Evolutionary conservation across 2,329 filamentous ascomycete genomes (phyloP).

Genomic region (Stemphylium beticola): DNA sequence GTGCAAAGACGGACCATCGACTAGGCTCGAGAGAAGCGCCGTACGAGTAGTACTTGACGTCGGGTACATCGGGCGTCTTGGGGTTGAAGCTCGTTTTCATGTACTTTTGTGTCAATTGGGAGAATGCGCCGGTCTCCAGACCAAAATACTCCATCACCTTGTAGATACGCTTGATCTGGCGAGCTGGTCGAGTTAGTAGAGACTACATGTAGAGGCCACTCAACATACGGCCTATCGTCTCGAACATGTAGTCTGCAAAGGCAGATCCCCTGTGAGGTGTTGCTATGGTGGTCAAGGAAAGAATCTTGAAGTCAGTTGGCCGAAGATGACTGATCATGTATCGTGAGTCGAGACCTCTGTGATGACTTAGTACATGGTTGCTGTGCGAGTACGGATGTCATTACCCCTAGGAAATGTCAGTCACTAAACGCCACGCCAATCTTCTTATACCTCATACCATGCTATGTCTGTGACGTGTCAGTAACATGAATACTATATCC

Average conservation of each 20-base stretch:
- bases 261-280: slow-evolving; percentile 67
- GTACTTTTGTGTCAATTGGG: slow-evolving; percentile 65
- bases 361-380: slow-evolving; percentile 20
- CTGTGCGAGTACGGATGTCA: background rate
- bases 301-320: slow-evolving; percentile 73
- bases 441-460: slow-evolving; percentile 45
- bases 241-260: slow-evolving; percentile 67
- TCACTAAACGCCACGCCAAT: background rate
- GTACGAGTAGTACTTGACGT: slow-evolving; percentile 68
- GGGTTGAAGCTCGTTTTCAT: slow-evolving; percentile 66
- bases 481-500: background rate
- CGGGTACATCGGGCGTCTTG: slow-evolving; percentile 60
- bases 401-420: slow-evolving; percentile 48
- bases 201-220: slow-evolving; percentile 18
- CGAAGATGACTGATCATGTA: slow-evolving; percentile 68
- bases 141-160: slow-evolving; percentile 61
- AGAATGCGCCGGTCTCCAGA: slow-evolving; percentile 65
- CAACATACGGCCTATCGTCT: slow-evolving; percentile 61
- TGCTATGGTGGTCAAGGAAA: slow-evolving; percentile 69
- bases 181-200: slow-evolving; percentile 37
- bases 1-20: slow-evolving; percentile 63
- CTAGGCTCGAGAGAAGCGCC: slow-evolving; percentile 64
- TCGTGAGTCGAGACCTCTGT: slow-evolving; percentile 66
- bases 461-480: slow-evolving; percentile 58
- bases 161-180: slow-evolving; percentile 62